Conservation (phyloP, 1,284 basidiomycete species). For the Pseudomicrostroma phylloplanum region DNA sequence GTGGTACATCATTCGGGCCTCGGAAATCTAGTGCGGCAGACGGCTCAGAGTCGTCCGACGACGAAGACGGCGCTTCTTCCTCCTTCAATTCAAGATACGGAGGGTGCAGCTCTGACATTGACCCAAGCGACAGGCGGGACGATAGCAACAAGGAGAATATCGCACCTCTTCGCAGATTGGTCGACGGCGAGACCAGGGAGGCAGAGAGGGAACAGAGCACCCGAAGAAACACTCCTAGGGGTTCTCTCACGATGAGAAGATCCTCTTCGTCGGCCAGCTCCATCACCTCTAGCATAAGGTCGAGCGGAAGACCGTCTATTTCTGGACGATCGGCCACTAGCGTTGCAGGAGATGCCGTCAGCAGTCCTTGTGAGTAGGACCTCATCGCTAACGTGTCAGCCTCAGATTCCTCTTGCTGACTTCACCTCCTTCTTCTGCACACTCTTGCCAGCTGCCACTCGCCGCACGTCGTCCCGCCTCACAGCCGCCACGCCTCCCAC, state of each 20-base stretch:
- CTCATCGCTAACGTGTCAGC: too few species aligned
- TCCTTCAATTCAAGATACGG: constrained; percentile 16
- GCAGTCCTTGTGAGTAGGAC: too few species aligned
- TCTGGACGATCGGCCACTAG: too few species aligned
- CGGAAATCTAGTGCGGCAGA: background rate
- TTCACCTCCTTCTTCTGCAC: too few species aligned
- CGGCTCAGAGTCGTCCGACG: constrained; percentile 8
- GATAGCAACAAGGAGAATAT: constrained; percentile 50
- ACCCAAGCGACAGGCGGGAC: constrained; percentile 20
- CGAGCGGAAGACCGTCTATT: too few species aligned
- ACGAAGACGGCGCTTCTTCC: constrained; percentile 3
- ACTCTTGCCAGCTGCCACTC: too few species aligned
- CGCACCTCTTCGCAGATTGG: constrained; percentile 35
- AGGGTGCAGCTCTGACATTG: constrained; percentile 23
- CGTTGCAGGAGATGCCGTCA: too few species aligned
- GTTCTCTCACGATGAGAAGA: constrained; percentile 3
- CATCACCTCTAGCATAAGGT: constrained; percentile 2
- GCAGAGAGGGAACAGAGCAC: constrained; percentile 30
- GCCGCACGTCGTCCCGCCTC: too few species aligned
- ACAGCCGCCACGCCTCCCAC: too few species aligned
- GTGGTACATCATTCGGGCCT: background rate
- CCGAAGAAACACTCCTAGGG: constrained; percentile 24
- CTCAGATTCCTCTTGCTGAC: too few species aligned
- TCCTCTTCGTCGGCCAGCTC: background rate
- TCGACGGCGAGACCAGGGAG: constrained; percentile 14